Evolutionary conservation across 2,329 filamentous ascomycete species (phyloP).

Genomic region (Orbilia brochopaga): DNA sequence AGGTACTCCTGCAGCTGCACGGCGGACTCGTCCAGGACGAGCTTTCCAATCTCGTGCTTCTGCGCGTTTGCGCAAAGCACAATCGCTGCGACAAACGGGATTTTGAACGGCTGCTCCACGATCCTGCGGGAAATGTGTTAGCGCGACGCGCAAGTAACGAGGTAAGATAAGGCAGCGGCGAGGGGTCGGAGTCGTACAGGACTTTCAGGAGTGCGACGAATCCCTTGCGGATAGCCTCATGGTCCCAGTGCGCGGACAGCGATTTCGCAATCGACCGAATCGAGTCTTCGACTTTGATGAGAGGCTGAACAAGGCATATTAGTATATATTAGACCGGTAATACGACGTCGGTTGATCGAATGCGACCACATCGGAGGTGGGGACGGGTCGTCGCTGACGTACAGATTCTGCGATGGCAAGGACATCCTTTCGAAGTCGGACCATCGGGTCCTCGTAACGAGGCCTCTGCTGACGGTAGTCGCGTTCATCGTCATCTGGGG

Average conservation of each 20-base stretch:
- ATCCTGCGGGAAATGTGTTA: conserved; percentile 61
- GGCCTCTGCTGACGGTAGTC: conserved; percentile 66
- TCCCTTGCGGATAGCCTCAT: conserved; percentile 73
- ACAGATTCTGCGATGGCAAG: conserved; percentile 79
- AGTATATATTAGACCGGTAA: not conserved
- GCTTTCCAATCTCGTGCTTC: conserved; percentile 66
- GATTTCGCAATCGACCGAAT: conserved; percentile 75
- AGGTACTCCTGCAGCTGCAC: conserved; percentile 71
- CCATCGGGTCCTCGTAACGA: conserved; percentile 73
- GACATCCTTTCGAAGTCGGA: conserved; percentile 77
- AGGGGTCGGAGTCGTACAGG: conserved; percentile 63
- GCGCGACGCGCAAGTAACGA: conserved; percentile 24
- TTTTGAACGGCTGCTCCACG: conserved; percentile 93
- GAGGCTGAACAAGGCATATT: conserved; percentile 60
- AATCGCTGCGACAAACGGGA: conserved; percentile 88
- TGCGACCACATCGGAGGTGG: not conserved
- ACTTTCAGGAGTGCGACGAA: conserved; percentile 78
- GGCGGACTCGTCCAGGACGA: conserved; percentile 70
- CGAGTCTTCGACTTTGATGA: conserved; percentile 79
- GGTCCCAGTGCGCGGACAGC: conserved; percentile 83
- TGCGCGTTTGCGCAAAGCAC: conserved; percentile 78
- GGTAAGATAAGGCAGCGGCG: conserved; percentile 27
- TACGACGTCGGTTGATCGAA: not conserved
- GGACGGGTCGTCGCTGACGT: conserved; percentile 44
- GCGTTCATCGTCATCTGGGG: conserved; percentile 68